Percentiles rank a stretch among this genome's conserved stretches.
phyloP scores from a whole-genome alignment of 2,329 filamentous ascomycete species.

The Cladosporium sp. region DNA sequence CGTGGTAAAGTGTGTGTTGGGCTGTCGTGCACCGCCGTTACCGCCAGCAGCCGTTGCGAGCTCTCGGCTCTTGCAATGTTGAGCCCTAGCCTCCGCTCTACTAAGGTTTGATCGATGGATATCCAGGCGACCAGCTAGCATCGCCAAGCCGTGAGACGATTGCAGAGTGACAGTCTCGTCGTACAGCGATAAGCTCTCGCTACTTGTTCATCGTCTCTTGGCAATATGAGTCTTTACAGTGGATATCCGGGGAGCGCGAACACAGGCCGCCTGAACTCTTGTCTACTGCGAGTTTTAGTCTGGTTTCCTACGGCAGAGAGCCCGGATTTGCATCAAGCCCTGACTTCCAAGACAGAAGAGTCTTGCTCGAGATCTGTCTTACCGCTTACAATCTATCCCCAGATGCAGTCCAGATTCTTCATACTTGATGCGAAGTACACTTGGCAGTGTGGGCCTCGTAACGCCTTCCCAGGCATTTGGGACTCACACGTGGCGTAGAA shows the following conservation, averaged over 20 bases:
- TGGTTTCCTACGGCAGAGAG: neutral
- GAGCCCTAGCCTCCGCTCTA: neutral
- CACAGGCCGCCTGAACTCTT: too few species aligned
- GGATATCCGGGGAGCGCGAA: too few species aligned
- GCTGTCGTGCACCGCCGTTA: too few species aligned
- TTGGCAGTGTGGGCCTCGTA: neutral
- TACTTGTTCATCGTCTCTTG: too few species aligned
- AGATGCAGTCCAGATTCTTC: slow-evolving; percentile 4
- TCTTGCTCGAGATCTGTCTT: neutral
- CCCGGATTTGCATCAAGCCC: neutral
- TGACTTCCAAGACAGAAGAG: too few species aligned
- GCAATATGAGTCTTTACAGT: too few species aligned
- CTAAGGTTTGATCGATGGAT: neutral
- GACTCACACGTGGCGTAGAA: neutral
- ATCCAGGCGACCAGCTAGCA: too few species aligned
- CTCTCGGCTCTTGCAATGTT: neutral
- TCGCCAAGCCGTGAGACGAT: too few species aligned
- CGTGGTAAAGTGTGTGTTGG: neutral
- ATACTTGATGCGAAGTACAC: neutral
- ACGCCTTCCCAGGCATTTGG: slow-evolving; percentile 9
- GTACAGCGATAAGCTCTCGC: too few species aligned
- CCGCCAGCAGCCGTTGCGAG: neutral
- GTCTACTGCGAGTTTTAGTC: too few species aligned
- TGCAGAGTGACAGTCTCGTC: too few species aligned
- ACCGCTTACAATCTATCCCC: neutral